Evolutionary conservation across 257 asterid genomes (phyloP), one percentile per base, ranked within the genome.

Genomic region (Fraxinus pennsylvanica): DNA sequence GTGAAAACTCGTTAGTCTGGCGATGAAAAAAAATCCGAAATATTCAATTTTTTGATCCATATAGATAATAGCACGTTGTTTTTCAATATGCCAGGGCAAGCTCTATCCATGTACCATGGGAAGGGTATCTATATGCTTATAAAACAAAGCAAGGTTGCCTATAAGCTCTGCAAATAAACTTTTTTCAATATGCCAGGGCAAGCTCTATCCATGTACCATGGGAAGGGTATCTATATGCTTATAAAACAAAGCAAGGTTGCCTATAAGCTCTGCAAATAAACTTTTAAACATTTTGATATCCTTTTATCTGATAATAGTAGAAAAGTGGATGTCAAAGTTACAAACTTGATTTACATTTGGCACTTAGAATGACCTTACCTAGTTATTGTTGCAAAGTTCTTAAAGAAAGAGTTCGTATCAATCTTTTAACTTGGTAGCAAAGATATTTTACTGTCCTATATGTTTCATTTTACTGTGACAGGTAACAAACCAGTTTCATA

Each of bases 321-420:
- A 22, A 25, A 61, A 61, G 33, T 61, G 33, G 33, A 22, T 7
- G 14, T 61, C 12, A 54, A 19, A 19, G 27, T 17, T 54, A 54
- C 66, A 0, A 57, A 57, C 59, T 38, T 29, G 41, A 50, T 54
- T 15, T 68, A 54, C 45, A 59, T 30, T 39, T 75, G 71, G 63
- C 43, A 71, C 43, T 74, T 74, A 38, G 66, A 39, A 33, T 9
- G 15, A 33, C 54, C 59, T 39, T 35, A 7, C 8, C n/a, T 13
- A 19, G 69, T 63, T 63, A 29, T 68, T 14, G 12, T 19, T 25
- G 4, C 70, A 9, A 68, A 6, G 75, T 22, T 19, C 43, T 74
- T 3, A 59, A 76, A 76, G 68, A 36, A 50, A 61, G 22, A 19
- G 30, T 4, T n/a, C 32, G 45, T 69, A 13, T 76, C 74, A 63